A percentile compares a stretch with the other conserved stretches of the same genome.
Evolutionary conservation across 2,329 filamentous ascomycete species (phyloP).

Genomic region (Clonostachys chloroleuca): DNA sequence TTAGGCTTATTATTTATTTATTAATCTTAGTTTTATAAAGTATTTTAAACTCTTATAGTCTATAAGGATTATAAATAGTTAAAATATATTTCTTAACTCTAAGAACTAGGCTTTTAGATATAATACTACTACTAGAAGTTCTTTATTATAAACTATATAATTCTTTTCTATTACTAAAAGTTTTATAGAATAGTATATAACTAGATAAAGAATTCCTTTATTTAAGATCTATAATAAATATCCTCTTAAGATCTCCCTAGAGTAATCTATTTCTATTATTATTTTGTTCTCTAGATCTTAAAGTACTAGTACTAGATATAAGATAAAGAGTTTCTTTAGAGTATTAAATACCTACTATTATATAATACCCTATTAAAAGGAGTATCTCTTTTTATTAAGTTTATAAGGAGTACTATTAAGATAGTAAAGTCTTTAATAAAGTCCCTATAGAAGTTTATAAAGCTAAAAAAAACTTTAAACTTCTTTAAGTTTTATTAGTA

Average conservation of each 20-base stretch:
- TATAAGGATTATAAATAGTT: no score
- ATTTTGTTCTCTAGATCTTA: neutral
- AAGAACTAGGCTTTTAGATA: no score
- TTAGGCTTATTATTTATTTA: no score
- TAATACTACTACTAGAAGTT: neutral
- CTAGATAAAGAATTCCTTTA: neutral
- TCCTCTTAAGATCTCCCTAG: neutral
- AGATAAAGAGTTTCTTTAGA: neutral
- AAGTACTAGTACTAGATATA: neutral
- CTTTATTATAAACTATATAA: neutral
- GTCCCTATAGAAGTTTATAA: neutral
- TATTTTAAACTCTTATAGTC: no score
- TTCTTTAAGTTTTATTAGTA: neutral
- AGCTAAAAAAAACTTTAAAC: constrained; percentile 1
- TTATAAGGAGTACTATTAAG: neutral
- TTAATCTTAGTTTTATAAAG: no score
- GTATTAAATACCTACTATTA: constrained; percentile 1
- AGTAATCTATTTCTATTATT: neutral
- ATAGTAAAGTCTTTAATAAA: neutral
- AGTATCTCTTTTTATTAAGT: constrained; percentile 2
- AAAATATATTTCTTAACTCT: no score
- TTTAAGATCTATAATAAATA: neutral
- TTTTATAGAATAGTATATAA: no score
- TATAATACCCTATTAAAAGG: constrained; percentile 1
- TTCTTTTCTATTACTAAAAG: neutral